Conservation (phyloP, 169 alveolate genomes). For the Fabrea salina region DNA sequence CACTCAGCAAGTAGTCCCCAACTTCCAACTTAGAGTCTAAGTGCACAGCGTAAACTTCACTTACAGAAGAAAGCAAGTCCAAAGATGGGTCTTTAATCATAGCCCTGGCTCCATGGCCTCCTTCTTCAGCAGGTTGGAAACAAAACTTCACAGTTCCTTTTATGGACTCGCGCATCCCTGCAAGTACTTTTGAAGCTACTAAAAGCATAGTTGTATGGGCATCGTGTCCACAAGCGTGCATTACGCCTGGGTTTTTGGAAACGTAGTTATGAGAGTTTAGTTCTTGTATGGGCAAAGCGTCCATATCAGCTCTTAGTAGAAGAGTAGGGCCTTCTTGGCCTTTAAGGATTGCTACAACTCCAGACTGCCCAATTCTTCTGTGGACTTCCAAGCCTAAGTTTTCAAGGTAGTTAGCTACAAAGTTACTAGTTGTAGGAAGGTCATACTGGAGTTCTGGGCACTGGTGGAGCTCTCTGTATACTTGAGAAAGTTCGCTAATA, state of each 20-base stretch:
- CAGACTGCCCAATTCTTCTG: background rate
- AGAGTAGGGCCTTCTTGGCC: slow-evolving; percentile 10
- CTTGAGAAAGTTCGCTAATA: background rate
- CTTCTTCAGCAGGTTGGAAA: slow-evolving; percentile 35
- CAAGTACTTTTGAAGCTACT: slow-evolving; percentile 1
- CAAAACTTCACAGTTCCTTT: slow-evolving; percentile 18
- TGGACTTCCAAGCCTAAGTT: background rate
- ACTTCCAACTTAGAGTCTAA: background rate
- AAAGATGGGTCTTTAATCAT: slow-evolving; percentile 14
- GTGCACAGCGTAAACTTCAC: slow-evolving; percentile 25
- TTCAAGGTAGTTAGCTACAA: background rate
- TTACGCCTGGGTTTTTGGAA: background rate
- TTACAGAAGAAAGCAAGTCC: background rate
- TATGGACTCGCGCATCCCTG: background rate
- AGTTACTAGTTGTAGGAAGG: background rate
- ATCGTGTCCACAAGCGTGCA: slow-evolving; percentile 33
- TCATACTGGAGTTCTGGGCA: background rate
- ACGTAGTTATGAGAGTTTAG: background rate
- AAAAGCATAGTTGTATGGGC: slow-evolving; percentile 28
- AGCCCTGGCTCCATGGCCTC: slow-evolving; percentile 12
- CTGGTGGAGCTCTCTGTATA: background rate
- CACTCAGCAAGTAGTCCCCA: slow-evolving; percentile 10
- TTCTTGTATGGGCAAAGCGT: slow-evolving; percentile 18
- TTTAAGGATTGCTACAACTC: background rate
- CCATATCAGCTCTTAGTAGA: slow-evolving; percentile 30